These are phyloP conservation scores for Rhododendron mucronatum DNA, from an alignment of 148 eudicot species.

Conservation along the genomic window DNA sequence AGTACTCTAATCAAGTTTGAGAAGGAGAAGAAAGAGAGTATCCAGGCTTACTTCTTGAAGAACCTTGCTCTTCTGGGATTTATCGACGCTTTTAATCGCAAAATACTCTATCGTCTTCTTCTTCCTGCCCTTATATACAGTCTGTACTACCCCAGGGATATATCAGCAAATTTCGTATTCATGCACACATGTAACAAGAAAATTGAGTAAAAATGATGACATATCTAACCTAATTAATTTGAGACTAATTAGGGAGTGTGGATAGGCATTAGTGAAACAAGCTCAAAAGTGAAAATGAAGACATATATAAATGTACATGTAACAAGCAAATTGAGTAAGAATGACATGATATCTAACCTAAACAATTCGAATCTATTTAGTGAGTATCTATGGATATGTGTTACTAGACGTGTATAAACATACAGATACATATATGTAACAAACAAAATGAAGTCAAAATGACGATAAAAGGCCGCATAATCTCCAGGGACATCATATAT, in stretches of 20 bases:
- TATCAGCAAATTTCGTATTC: background rate
- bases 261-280: background rate
- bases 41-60: slow-evolving; percentile 77
- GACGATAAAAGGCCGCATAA: background rate
- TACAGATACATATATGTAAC: background rate
- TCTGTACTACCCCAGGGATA: slow-evolving; percentile 27
- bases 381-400: background rate
- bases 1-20: background rate
- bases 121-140: slow-evolving; percentile 92
- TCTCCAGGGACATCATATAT: no score
- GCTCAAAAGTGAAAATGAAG: background rate
- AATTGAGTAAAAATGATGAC: background rate
- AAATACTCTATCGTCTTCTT: slow-evolving; percentile 89
- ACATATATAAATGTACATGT: background rate
- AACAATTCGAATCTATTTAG: background rate
- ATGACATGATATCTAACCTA: background rate
- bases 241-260: background rate
- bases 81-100: slow-evolving; percentile 86
- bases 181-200: background rate
- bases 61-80: slow-evolving; percentile 79
- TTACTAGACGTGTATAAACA: background rate
- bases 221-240: background rate
- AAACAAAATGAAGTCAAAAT: background rate
- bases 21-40: background rate
- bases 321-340: background rate